Conservation (phyloP, 2,329 filamentous ascomycete genomes). For the Cladosporium phlei region DNA sequence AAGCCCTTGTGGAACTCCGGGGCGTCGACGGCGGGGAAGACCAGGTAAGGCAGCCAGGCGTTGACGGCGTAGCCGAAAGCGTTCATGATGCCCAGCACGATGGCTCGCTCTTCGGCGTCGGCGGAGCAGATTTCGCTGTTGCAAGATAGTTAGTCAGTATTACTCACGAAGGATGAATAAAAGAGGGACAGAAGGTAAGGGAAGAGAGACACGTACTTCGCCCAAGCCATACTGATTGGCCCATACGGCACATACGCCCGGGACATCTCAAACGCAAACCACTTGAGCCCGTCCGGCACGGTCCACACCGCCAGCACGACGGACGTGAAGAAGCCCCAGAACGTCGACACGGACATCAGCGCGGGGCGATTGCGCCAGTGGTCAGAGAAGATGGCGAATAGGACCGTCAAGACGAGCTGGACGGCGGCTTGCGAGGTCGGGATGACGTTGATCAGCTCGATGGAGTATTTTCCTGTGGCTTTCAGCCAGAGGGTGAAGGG, state of each 20-base stretch:
- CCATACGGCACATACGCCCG: slow-evolving; percentile 30
- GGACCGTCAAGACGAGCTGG: slow-evolving; percentile 55
- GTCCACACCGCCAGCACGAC: slow-evolving; percentile 47
- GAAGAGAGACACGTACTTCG: slow-evolving; percentile 14
- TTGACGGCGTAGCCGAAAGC: slow-evolving; percentile 66
- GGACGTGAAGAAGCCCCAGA: slow-evolving; percentile 41
- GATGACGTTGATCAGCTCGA: slow-evolving; percentile 54
- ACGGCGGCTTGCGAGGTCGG: slow-evolving; percentile 50
- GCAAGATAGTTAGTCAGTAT: neutral
- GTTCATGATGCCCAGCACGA: slow-evolving; percentile 64
- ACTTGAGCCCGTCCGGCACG: slow-evolving; percentile 30
- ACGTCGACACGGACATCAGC: slow-evolving; percentile 53
- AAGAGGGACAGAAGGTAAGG: neutral
- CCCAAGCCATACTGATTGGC: slow-evolving; percentile 38
- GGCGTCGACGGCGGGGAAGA: slow-evolving; percentile 7
- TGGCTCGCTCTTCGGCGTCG: slow-evolving; percentile 61
- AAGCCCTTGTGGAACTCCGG: slow-evolving; percentile 33
- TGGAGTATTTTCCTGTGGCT: slow-evolving; percentile 39
- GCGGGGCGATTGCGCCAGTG: slow-evolving; percentile 56
- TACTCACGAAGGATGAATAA: no score
- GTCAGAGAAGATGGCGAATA: slow-evolving; percentile 64
- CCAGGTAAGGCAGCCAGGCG: slow-evolving; percentile 56
- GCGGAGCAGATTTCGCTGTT: slow-evolving; percentile 46
- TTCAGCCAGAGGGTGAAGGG: slow-evolving; percentile 37
- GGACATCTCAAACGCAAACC: slow-evolving; percentile 31